phyloP scores from a whole-genome alignment of 108 stramenopile genomes.

The Cyclostephanos tholiformis region DNA sequence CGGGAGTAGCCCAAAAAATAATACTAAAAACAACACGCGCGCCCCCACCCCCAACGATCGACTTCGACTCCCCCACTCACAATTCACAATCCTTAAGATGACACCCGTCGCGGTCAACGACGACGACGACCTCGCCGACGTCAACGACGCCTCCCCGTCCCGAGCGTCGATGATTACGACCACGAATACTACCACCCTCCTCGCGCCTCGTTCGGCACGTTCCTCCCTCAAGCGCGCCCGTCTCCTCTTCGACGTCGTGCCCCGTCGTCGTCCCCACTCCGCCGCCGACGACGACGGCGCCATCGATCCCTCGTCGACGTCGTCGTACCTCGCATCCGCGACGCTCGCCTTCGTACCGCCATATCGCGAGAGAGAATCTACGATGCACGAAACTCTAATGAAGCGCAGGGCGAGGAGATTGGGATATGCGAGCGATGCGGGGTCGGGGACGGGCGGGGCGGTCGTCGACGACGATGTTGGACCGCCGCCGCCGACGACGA shows the following conservation, averaged over 20 bases:
- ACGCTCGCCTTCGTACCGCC: slow-evolving; percentile 49
- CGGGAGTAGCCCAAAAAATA: too few species aligned
- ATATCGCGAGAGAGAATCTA: slow-evolving; percentile 35
- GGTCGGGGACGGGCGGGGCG: too few species aligned
- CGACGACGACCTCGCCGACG: too few species aligned
- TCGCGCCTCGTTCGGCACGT: slow-evolving; percentile 48
- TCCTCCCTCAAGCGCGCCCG: slow-evolving; percentile 55
- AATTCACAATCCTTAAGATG: too few species aligned
- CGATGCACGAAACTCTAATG: slow-evolving; percentile 36
- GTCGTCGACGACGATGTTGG: too few species aligned
- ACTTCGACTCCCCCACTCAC: too few species aligned
- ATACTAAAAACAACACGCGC: too few species aligned
- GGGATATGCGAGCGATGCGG: slow-evolving; percentile 51
- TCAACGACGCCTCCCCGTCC: too few species aligned
- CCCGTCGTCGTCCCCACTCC: neutral
- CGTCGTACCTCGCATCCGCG: slow-evolving; percentile 28
- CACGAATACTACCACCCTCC: neutral
- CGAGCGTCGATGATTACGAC: too few species aligned
- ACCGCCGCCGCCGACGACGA: too few species aligned
- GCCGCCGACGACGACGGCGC: slow-evolving; percentile 2
- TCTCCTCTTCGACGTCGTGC: slow-evolving; percentile 42
- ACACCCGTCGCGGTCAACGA: too few species aligned
- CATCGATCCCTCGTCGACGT: slow-evolving; percentile 3
- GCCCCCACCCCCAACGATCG: too few species aligned
- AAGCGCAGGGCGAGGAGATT: slow-evolving; percentile 24